phyloP scores from a whole-genome alignment of 164 flowering plant species.

The Vitis vinifera region ASM3070453v1 NC_081816.1:774501-775000 shows the following conservation, averaged over 20 bases:
- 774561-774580: conserved; percentile 34
- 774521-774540: conserved; percentile 21
- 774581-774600: conserved; percentile 40
- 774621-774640: conserved; percentile 55
- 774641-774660: not conserved
- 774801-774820: conserved; percentile 29
- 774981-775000: no score
- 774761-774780: conserved; percentile 31
- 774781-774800: conserved; percentile 35
- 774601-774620: conserved; percentile 45
- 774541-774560: not conserved
- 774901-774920: no score
- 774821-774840: conserved; percentile 30
- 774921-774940: not conserved
- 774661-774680: not conserved
- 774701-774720: conserved; percentile 46
- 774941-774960: not conserved
- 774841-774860: conserved; percentile 52
- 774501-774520: conserved; percentile 47
- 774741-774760: conserved; percentile 31
- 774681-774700: not conserved
- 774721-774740: conserved; percentile 35
- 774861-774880: conserved; percentile 47
- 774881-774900: conserved; percentile 39
- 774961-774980: no score